Base-by-base conservation (phyloP, 1,139 yeast genomes). In the Lodderomyces elongisporus region DNA sequence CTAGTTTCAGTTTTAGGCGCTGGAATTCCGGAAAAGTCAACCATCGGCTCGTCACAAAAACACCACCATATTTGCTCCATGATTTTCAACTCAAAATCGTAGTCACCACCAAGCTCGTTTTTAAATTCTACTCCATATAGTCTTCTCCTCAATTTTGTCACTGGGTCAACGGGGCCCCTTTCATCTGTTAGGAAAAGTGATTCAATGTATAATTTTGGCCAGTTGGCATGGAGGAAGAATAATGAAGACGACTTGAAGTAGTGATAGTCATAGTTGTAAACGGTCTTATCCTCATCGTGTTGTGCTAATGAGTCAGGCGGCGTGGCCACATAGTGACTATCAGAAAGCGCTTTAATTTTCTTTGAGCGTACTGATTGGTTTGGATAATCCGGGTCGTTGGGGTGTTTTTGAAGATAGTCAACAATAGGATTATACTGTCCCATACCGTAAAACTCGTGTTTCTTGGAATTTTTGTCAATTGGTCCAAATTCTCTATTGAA, bases 361-460 rank as follows among this genome's bases (percentile, higher is more conserved):
- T 21, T 22, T 15, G 25, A 4, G 9, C n/a, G 9, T 20, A 12
- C 14, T 12, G 23, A 15, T 4, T 27, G 31, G 17, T 17, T 17
- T 17, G 25, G 17, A 36, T 51, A 52, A 20, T 49, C 48, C 14
- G 38, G 40, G 30, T 15, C 32, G 16, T 22, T 23, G 4, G 30
- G 8, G 10, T 38, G 37, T 5, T 49, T 42, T 45, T 58, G 63
- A 23, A 54, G 40, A 35, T 45, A 58, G 41, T 62, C 68, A 18
- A 61, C 36, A 8, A 60, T 54, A 14, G 67, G 67, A 43, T 62
- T 64, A 35, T 59, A 61, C 38, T 62, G 68, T 14, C 66, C 68
- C 67, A 62, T 60, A 6, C 56, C 67, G 35, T 48, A 60, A 24
- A 51, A 44, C 29, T 60, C 57, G 37, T 52, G 63, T 35, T 52